phyloP scores from a whole-genome alignment of 2,329 filamentous ascomycete genomes.

The Verticillium zaregamsianum region DNA sequence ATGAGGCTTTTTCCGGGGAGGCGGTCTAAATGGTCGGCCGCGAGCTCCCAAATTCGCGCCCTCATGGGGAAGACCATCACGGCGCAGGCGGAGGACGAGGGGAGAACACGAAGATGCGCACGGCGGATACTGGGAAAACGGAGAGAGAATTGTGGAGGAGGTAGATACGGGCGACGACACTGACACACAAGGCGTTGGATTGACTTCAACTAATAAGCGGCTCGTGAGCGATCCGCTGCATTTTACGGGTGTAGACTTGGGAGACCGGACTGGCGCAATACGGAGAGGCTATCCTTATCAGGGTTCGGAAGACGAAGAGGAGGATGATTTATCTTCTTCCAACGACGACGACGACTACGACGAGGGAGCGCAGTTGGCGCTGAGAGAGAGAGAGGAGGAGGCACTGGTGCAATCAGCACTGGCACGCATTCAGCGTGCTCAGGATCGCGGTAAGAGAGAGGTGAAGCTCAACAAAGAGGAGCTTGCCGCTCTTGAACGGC shows the following conservation, averaged over 20 bases:
- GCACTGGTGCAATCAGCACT: conserved; percentile 72
- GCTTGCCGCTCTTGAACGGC: conserved; percentile 72
- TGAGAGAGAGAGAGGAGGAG: conserved; percentile 63
- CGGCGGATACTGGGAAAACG: conserved; percentile 35
- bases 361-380: conserved; percentile 49
- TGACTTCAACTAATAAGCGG: conserved; percentile 41
- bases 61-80: conserved; percentile 99
- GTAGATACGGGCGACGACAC: conserved; percentile 55
- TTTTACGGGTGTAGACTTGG: conserved; percentile 58
- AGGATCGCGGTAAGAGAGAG: conserved; percentile 70
- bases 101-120: conserved; percentile 40
- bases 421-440: conserved; percentile 73
- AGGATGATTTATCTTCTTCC: conserved; percentile 35
- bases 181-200: conserved; percentile 52
- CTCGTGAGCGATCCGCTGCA: conserved; percentile 57
- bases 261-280: conserved; percentile 31
- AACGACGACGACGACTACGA: conserved; percentile 40
- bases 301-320: conserved; percentile 33
- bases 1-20: conserved; percentile 99
- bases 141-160: conserved; percentile 59
- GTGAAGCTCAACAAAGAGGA: conserved; percentile 79
- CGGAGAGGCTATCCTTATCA: conserved; percentile 33
- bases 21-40: conserved; percentile 99
- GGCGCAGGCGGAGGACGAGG: conserved; percentile 69
- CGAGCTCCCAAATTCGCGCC: conserved; percentile 94